Conservation (phyloP, 345 rosid genomes). For the Melastoma malabathricum region DNA sequence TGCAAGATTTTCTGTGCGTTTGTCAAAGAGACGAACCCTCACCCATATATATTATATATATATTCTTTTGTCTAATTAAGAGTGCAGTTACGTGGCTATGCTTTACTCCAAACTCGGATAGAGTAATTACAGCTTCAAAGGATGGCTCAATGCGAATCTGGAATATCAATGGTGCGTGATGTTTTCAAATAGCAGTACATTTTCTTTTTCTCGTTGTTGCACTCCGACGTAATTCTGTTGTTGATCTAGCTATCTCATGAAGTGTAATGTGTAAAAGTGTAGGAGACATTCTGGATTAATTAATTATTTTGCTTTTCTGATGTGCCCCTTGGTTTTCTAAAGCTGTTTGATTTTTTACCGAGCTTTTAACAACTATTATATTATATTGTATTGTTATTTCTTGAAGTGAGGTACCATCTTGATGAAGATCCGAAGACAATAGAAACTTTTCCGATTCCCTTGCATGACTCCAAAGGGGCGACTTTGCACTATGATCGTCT, state of each 20-base stretch:
- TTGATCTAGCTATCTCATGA: too few relatives aligned
- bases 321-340: background rate
- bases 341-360: background rate
- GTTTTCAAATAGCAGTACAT: background rate
- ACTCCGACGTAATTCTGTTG: background rate
- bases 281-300: too few relatives aligned
- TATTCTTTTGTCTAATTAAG: conserved; percentile 27
- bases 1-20: background rate
- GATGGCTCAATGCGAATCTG: conserved; percentile 81
- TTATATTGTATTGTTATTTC: conserved; percentile 6
- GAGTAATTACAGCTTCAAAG: conserved; percentile 85
- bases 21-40: conserved; percentile 2
- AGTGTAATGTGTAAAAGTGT: too few relatives aligned
- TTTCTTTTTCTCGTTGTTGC: background rate
- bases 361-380: background rate
- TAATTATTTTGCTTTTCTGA: background rate
- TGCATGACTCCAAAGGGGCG: conserved; percentile 48
- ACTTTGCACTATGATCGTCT: conserved; percentile 69
- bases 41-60: background rate
- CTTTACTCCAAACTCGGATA: conserved; percentile 77
- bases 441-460: conserved; percentile 78
- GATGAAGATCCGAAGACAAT: conserved; percentile 96
- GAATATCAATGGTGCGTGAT: conserved; percentile 80
- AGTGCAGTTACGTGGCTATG: conserved; percentile 98
- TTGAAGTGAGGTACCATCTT: conserved; percentile 78